Conservation (phyloP, 169 alveolate genomes). For the Plasmodium knowlesi region DNA sequence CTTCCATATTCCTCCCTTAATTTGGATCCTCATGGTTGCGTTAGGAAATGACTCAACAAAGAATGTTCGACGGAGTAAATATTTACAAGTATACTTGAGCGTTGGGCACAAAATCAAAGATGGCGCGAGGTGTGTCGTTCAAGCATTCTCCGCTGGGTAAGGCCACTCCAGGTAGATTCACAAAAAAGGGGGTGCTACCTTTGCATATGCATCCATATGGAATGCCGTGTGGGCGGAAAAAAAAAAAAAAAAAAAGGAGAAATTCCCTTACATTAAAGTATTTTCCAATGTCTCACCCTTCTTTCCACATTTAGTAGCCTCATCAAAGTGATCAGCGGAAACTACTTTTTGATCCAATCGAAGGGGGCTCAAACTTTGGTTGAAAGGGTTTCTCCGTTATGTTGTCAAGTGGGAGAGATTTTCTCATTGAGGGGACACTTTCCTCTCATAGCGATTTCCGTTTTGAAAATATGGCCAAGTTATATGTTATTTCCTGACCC, state of each 20-base stretch:
- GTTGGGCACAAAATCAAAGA: background rate
- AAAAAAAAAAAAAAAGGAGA: background rate
- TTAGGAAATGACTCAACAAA: background rate
- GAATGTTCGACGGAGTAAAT: background rate
- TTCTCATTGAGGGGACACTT: background rate
- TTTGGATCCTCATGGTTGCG: slow-evolving; percentile 93
- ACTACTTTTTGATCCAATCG: background rate
- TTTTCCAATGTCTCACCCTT: background rate
- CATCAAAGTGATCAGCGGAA: background rate
- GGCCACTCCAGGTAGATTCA: background rate
- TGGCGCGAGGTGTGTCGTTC: background rate
- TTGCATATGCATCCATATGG: background rate
- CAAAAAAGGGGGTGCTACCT: background rate
- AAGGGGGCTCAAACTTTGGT: background rate
- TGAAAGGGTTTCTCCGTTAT: background rate
- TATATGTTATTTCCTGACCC: background rate
- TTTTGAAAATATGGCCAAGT: background rate
- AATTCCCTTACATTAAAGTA: background rate
- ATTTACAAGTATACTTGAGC: background rate
- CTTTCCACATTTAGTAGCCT: background rate
- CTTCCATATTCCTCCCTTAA: slow-evolving; percentile 99
- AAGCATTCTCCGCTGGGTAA: background rate
- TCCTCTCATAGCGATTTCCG: background rate
- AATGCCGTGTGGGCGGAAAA: background rate
- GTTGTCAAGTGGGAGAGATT: background rate